Evolutionary conservation across 345 rosid genomes (phyloP), one percentile per base, ranked within the genome.

Genomic region (Moringa oleifera): DNA sequence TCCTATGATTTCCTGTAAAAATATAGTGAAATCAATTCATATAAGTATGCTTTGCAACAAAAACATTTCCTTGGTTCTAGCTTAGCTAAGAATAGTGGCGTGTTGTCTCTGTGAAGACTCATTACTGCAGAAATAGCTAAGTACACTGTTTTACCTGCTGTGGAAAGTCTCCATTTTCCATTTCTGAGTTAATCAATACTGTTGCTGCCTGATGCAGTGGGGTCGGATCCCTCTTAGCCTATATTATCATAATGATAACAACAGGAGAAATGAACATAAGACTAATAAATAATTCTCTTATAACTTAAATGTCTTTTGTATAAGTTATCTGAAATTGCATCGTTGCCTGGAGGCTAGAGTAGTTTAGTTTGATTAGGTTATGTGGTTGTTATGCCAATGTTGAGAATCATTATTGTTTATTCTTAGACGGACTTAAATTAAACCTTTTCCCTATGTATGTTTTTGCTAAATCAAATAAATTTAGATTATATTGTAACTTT

Each of bases 141-240:
- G 2, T n/a, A 25, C 41, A 24, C 11, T 0, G 17, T 5, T 36
- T 63, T 54, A 84, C 95, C 78, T 87, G 83, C 53, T 83, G 88
- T 21, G 88, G 95, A 23, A 78, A 89, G 66, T 89, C 89, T 60
- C 91, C 94, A 61, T 80, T 84, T 25, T 80, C 75, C 83, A 83
- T 75, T 45, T 84, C 86, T 20, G 86, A 70, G 66, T 78, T 71
- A 6, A 85, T 67, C 23, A 89, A 52, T 18, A 66, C 64, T 50
- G 71, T 81, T 2, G 91, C 88, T 0, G 88, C 86, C 9, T 64
- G 69, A 33, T 85, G 88, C 65, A 89, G 68, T 10, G 96, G 91
- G 0, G 20, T 51, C 18, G 81, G 65, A 37, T 86, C 91, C 75
- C 89, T 78, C 6, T 69, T 62, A 4, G 75, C 85, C 84, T 82